phyloP scores from a whole-genome alignment of 352 stramenopile species.

The Phytopythium kandeliae region DNA sequence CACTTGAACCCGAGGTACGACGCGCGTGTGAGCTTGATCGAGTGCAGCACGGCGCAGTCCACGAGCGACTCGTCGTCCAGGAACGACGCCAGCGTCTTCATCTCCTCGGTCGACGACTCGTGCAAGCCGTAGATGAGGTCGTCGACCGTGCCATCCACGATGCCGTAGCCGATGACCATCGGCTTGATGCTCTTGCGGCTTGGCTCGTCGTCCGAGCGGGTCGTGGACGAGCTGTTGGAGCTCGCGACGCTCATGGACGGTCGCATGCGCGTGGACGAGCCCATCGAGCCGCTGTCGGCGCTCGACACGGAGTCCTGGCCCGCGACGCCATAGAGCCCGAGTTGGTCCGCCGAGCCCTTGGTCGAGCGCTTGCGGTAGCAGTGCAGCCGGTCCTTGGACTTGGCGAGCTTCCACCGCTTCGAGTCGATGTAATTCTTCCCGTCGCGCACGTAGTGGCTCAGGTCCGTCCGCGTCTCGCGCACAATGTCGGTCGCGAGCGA shows the following conservation, averaged over 20 bases:
- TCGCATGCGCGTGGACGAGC: conserved; percentile 16
- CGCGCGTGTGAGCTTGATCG: conserved; percentile 38
- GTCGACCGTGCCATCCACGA: conserved; percentile 40
- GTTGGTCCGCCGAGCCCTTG: conserved; percentile 18
- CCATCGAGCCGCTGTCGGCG: conserved; percentile 14
- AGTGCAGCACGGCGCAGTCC: conserved; percentile 57
- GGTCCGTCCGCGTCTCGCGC: conserved; percentile 49
- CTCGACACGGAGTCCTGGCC: conserved; percentile 14
- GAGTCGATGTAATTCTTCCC: conserved; percentile 50
- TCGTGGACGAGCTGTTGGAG: conserved; percentile 20
- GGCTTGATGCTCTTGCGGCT: conserved; percentile 41
- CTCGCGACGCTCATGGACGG: conserved; percentile 22
- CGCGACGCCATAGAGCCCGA: conserved; percentile 30
- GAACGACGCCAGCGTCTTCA: conserved; percentile 51
- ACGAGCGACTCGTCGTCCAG: conserved; percentile 52
- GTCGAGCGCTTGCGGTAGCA: conserved; percentile 44
- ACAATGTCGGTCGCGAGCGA: conserved; percentile 58
- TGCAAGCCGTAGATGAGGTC: conserved; percentile 47
- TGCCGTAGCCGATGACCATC: conserved; percentile 41
- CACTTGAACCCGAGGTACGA: conserved; percentile 72
- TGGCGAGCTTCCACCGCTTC: conserved; percentile 60
- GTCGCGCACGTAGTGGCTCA: conserved; percentile 48
- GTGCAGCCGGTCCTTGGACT: conserved; percentile 61
- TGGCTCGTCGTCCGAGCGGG: conserved; percentile 28
- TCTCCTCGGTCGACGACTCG: conserved; percentile 46